Evolutionary conservation across 768 basidiomycete species (phyloP).

Genomic region (Sarcodon aspratus): DNA sequence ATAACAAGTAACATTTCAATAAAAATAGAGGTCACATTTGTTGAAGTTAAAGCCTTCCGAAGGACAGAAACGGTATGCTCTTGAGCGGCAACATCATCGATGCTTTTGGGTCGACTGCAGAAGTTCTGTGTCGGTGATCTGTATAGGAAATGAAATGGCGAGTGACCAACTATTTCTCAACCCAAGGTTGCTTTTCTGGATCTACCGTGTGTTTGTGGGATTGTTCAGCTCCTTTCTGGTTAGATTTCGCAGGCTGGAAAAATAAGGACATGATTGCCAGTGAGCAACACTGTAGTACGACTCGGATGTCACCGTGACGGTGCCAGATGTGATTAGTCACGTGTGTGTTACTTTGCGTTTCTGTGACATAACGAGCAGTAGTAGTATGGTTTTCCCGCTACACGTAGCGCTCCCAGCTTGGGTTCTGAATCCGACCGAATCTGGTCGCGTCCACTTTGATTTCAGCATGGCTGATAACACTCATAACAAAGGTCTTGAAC

Average conservation of each 20-base stretch:
- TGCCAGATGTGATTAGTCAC: conserved; percentile 10
- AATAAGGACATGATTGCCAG: conserved; percentile 41
- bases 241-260: conserved; percentile 27
- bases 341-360: background rate
- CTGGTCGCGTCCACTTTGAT: no score
- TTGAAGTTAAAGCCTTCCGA: conserved; percentile 79
- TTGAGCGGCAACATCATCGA: conserved; percentile 95
- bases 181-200: conserved; percentile 80
- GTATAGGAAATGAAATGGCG: background rate
- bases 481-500: no score
- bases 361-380: no score
- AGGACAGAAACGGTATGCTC: conserved; percentile 93
- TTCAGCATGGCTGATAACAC: no score
- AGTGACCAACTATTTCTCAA: conserved; percentile 85
- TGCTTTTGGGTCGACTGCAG: conserved; percentile 86
- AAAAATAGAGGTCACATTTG: conserved; percentile 54
- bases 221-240: conserved; percentile 10
- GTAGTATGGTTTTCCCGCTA: no score
- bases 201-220: conserved; percentile 27
- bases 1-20: background rate
- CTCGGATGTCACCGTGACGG: conserved; percentile 24
- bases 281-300: conserved; percentile 15
- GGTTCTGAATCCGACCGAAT: no score
- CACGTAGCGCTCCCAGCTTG: no score
- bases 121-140: background rate